Evolutionary conservation across 495 filamentous ascomycete species (phyloP).

Genomic region (Cudoniella acicularis): DNA sequence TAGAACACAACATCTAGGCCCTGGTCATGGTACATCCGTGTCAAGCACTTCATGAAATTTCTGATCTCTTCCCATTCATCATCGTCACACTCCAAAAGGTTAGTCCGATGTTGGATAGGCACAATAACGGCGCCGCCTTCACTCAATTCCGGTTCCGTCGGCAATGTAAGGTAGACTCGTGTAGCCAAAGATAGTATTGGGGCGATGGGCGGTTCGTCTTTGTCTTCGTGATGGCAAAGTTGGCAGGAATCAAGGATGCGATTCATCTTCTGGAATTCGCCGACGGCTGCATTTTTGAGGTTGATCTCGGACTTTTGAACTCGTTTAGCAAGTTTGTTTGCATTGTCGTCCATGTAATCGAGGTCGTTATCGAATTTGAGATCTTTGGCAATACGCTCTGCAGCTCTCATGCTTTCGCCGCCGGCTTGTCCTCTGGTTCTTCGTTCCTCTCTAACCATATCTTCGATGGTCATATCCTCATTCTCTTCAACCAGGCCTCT

Average conservation of each 20-base stretch:
- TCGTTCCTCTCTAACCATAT: constrained; percentile 92
- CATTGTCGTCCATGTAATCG: constrained; percentile 97
- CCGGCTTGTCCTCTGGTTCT: constrained; percentile 74
- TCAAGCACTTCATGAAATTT: constrained; percentile 98
- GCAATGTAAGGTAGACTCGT: constrained; percentile 80
- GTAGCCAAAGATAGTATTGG: constrained; percentile 89
- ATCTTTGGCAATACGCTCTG: constrained; percentile 91
- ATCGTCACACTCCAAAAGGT: constrained; percentile 94
- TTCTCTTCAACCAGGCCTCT: constrained; percentile 81
- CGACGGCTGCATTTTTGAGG: constrained; percentile 82
- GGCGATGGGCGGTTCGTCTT: constrained; percentile 74
- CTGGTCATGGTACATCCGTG: constrained; percentile 86
- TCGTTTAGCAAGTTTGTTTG: constrained; percentile 81
- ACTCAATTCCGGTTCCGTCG: constrained; percentile 84
- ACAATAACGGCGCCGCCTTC: constrained; percentile 82
- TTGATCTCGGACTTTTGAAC: constrained; percentile 85
- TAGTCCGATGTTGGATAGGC: constrained; percentile 82
- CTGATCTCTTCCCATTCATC: constrained; percentile 99
- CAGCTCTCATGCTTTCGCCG: constrained; percentile 76
- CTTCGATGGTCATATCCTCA: constrained; percentile 91
- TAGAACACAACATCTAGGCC: constrained; percentile 93
- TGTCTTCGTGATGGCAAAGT: constrained; percentile 91
- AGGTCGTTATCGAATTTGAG: constrained; percentile 88
- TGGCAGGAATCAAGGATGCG: constrained; percentile 83
- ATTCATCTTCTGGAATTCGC: constrained; percentile 88